Base-by-base conservation (phyloP, 768 basidiomycete genomes). In the Scleroderma citrinum region DNA sequence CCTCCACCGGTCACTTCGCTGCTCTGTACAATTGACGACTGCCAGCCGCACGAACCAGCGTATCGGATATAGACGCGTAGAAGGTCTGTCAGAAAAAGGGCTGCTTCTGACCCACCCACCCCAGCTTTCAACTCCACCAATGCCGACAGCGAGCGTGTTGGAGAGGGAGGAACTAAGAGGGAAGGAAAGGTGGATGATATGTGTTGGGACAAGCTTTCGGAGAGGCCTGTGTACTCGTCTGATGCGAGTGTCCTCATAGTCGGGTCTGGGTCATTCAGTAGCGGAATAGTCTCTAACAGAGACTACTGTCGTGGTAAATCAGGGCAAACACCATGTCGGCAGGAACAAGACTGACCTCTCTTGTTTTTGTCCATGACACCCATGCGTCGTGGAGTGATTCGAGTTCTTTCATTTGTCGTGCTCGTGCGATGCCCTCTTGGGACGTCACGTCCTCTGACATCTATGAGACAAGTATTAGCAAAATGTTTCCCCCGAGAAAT, bases 91-190 rank as follows among this genome's bases (percentile, higher is more conserved):
- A 88, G 73, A 57, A 97, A 98, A 0, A 96, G 72, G 17, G 82
- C 79, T 2, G 93, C 78, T 64, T 99, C 95, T 1, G 84, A 82
- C 1, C 95, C 95, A 0, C 95, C 95, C 0, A 93, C 91, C 14
- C 93, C 95, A 0, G 92, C 81, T 59, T 95, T 95, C 42, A 98
- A 71, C 58, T 98, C 95, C 53, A 99, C 70, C 44, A 97, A 73
- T 3, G 90, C 91, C 10, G 87, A 85, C 14, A 90, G 71, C 3
- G 76, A 65, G 0, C 71, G 69, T 1, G 90, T 91, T 3, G 75
- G 55, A 0, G 88, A 88, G 0, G 81, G 70, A 0, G 90, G 92
- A 2, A 89, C 74, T 49, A 95, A 80, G 3, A 92, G 75, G 1
- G 75, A 56, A 0, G 92, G 89, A 57, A 94, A 82, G 0, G 74